Conservation (phyloP, 2,329 filamentous ascomycete species). For the Colletotrichum orchidophilum region DNA sequence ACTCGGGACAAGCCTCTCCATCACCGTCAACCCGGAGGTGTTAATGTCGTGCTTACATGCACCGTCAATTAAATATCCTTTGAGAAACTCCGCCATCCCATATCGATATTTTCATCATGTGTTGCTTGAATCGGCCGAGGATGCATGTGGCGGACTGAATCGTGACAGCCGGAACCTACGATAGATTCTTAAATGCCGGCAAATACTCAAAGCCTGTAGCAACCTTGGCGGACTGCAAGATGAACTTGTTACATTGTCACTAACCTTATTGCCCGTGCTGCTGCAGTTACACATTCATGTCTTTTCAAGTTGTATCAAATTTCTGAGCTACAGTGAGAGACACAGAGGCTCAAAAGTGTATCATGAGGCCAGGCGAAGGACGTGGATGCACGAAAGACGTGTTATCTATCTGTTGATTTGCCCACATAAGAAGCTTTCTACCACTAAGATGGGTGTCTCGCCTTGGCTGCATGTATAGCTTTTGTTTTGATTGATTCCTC, state of each 20-base stretch:
- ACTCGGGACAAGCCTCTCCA: not conserved
- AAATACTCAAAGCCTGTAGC: too few species aligned
- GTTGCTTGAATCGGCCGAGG: too few species aligned
- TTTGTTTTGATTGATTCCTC: conserved; percentile 24
- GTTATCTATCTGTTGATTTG: conserved; percentile 30
- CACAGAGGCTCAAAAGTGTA: not conserved
- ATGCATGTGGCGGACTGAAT: too few species aligned
- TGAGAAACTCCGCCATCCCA: too few species aligned
- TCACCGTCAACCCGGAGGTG: not conserved
- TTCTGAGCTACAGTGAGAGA: not conserved
- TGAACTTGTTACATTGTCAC: too few species aligned
- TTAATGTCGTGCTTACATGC: too few species aligned
- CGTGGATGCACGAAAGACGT: not conserved
- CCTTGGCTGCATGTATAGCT: conserved; percentile 23
- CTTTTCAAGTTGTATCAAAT: not conserved
- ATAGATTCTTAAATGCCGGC: too few species aligned
- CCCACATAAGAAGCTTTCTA: conserved; percentile 31
- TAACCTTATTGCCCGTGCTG: not conserved
- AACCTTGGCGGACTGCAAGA: too few species aligned
- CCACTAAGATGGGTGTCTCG: conserved; percentile 16
- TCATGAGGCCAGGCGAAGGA: not conserved
- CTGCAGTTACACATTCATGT: not conserved
- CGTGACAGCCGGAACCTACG: too few species aligned
- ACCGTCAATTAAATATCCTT: too few species aligned
- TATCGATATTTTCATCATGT: too few species aligned